Evolutionary conservation across 306 rosid genomes (phyloP).

Genomic region (Quillaja saponaria): DNA sequence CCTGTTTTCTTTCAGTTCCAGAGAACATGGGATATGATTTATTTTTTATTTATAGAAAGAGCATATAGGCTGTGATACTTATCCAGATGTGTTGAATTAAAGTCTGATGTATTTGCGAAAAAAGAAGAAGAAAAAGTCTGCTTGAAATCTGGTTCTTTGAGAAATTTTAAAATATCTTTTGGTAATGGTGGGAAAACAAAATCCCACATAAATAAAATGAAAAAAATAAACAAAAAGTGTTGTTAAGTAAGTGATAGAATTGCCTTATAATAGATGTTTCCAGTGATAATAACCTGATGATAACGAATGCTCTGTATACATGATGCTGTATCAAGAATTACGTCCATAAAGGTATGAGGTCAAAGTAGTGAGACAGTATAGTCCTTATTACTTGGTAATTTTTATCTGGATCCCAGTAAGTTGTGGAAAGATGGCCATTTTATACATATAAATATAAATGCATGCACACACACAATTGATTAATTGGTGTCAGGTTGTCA

Average conservation of each 20-base stretch:
- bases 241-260: neutral
- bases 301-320: neutral
- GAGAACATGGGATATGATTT: neutral
- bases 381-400: neutral
- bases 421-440: neutral
- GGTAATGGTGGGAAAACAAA: neutral
- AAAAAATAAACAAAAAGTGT: neutral
- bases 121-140: too few relatives aligned
- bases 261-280: neutral
- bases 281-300: neutral
- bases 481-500: neutral
- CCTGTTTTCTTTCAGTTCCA: neutral
- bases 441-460: neutral
- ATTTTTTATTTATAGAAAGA: too few relatives aligned
- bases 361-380: neutral
- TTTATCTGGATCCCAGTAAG: neutral
- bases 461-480: neutral
- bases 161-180: constrained; percentile 5
- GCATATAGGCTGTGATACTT: too few relatives aligned
- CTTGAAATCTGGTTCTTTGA: constrained; percentile 1
- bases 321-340: neutral
- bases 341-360: neutral
- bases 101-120: too few relatives aligned
- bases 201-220: neutral
- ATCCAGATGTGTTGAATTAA: too few relatives aligned